Evolutionary conservation across 2,329 filamentous ascomycete genomes (phyloP), one percentile per base, ranked within the genome.

Genomic region (Fusarium haematococcum): DNA sequence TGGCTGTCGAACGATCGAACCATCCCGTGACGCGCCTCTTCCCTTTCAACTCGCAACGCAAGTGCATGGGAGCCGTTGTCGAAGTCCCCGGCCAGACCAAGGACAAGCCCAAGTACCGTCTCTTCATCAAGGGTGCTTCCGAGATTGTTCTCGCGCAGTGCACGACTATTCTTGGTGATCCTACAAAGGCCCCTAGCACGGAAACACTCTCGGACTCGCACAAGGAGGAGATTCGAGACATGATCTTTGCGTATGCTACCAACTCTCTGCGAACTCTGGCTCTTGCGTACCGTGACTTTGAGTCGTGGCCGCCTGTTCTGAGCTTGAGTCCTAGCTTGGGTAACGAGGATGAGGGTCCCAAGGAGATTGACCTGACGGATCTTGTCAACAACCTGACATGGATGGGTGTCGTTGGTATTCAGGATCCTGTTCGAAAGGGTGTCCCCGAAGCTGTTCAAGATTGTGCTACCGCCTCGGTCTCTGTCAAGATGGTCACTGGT

Each of bases 251-350:
- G 4, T 92, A 92, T 73, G 91, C 91, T 9, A 86, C 86, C 6
- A 85, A 90, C 30, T 94, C 93, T 9, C 88, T 95, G 8, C 90
- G 93, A 63, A 95, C 92, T 2, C 93, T 95, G 63, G 92, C 89
- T 35, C 86, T 95, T 70, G 86, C 93, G 10, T 94, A 94, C 81
- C 89, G 90, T 56, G 93, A 95, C 74, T 94, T 93, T 70, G 87
- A 91, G 45, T 85, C 83, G 62, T 95, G 93, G 93, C 93, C 93
- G 20, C 92, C 87, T 14, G 90, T 92, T 67, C 84, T 88, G 30
- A 91, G 87, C 6, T 71, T 76, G n/a, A 83, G 88, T 6, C 92
- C 93, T 63, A 91, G 87, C 6, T 71, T 76, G n/a, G 83, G 88
- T 6, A 92, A 93, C 63, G 88, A 91, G 23, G 77, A 79, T 9